Percentiles rank a stretch among this genome's conserved stretches.
These are phyloP conservation scores for Fusarium chlamydosporum DNA, from an alignment of 2,329 filamentous ascomycete genomes.

Conservation along the genomic window DNA sequence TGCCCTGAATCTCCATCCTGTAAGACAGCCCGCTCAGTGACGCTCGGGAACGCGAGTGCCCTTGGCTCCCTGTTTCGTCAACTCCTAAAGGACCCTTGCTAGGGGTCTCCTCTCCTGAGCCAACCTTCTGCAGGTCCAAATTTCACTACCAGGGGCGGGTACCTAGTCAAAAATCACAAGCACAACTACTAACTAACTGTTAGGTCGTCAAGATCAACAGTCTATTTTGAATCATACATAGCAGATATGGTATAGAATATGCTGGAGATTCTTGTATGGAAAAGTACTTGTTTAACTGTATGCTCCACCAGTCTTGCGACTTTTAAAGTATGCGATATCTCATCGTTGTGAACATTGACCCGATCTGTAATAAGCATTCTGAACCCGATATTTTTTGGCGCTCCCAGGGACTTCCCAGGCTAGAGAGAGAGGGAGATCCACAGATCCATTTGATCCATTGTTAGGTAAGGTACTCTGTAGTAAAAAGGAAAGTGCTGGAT, in stretches of 20 bases:
- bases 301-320: background rate
- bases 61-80: constrained; percentile 44
- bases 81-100: constrained; percentile 43
- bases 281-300: background rate
- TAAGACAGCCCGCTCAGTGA: constrained; percentile 4
- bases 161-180: constrained; percentile 12
- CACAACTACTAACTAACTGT: background rate
- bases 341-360: background rate
- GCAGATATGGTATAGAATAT: background rate
- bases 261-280: background rate
- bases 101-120: constrained; percentile 44
- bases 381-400: background rate
- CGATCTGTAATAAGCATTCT: background rate
- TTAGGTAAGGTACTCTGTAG: constrained; percentile 31
- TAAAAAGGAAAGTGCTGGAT: constrained; percentile 40
- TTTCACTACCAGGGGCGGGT: constrained; percentile 39
- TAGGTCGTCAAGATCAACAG: constrained; percentile 5
- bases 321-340: background rate
- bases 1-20: constrained; percentile 28
- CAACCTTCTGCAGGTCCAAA: constrained; percentile 51
- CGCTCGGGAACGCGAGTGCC: constrained; percentile 33
- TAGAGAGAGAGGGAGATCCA: constrained; percentile 17
- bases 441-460: constrained; percentile 28
- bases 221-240: constrained; percentile 3
- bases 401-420: constrained; percentile 5